These are phyloP conservation scores for Mallotus nudiflorus DNA, from an alignment of 345 rosid species.

Conservation along the genomic window DNA sequence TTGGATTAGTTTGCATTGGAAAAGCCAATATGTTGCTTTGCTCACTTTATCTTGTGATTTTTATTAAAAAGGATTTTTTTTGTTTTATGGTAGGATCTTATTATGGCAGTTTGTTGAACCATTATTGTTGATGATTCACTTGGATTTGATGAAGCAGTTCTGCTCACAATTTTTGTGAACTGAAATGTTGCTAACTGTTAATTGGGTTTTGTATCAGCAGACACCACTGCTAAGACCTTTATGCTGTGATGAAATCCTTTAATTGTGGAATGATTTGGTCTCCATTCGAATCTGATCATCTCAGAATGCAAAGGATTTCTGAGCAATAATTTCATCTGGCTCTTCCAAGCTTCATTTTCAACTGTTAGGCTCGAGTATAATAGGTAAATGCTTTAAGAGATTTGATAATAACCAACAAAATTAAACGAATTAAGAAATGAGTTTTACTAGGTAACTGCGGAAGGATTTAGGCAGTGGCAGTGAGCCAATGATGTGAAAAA, in stretches of 20 bases:
- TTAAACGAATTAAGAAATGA: too few relatives aligned
- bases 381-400: too few relatives aligned
- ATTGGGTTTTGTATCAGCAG: too few relatives aligned
- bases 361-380: too few relatives aligned
- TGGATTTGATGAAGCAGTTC: too few relatives aligned
- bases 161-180: not conserved
- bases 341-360: too few relatives aligned
- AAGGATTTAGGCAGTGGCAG: too few relatives aligned
- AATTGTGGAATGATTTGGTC: not conserved
- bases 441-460: too few relatives aligned
- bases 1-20: not conserved
- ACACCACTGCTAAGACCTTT: not conserved
- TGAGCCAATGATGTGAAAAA: too few relatives aligned
- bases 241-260: not conserved
- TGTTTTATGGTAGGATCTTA: not conserved
- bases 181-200: not conserved
- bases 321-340: not conserved
- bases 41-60: not conserved
- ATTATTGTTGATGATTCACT: too few relatives aligned
- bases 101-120: too few relatives aligned
- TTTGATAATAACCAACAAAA: too few relatives aligned
- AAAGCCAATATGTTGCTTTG: not conserved
- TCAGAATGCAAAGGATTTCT: conserved; percentile 5
- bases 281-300: not conserved
- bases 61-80: not conserved